Percentiles rank a stretch among this genome's conserved stretches.
These are phyloP conservation scores for Crepidotus variabilis DNA, from an alignment of 768 basidiomycete species.

Conservation along the genomic window DNA sequence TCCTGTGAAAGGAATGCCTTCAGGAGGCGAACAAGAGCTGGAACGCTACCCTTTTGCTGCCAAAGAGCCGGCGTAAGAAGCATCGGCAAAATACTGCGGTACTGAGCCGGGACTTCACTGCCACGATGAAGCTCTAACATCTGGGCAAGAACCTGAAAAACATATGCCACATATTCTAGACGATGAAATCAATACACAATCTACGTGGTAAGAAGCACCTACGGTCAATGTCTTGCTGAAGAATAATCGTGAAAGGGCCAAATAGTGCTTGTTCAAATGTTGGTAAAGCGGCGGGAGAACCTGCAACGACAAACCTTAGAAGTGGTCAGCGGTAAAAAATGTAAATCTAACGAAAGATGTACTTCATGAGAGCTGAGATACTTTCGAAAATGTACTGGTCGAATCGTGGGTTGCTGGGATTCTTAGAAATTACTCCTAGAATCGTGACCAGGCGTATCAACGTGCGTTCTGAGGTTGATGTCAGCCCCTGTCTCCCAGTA, in stretches of 20 bases:
- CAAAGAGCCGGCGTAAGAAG: conserved; percentile 83
- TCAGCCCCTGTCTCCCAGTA: conserved; percentile 78
- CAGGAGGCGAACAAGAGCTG: conserved; percentile 85
- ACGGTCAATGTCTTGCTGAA: conserved; percentile 95
- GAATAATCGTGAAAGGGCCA: conserved; percentile 80
- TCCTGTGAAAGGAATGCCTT: conserved; percentile 81
- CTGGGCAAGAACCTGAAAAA: conserved; percentile 94
- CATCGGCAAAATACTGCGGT: conserved; percentile 75
- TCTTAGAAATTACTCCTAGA: conserved; percentile 85
- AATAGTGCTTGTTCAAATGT: conserved; percentile 82
- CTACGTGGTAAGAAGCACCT: conserved; percentile 18
- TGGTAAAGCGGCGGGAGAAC: conserved; percentile 59
- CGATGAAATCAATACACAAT: not conserved
- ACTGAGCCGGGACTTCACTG: conserved; percentile 64
- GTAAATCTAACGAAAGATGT: conserved; percentile 7
- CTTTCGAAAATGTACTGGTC: conserved; percentile 98
- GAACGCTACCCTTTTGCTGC: conserved; percentile 93
- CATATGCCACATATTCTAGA: conserved; percentile 93
- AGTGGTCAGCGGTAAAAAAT: not conserved
- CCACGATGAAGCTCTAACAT: conserved; percentile 80
- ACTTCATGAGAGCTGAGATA: conserved; percentile 91
- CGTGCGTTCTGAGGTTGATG: conserved; percentile 58
- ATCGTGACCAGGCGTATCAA: conserved; percentile 78
- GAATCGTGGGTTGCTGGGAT: conserved; percentile 96
- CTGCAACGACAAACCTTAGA: conserved; percentile 76